Base-by-base conservation (phyloP, 345 rosid species). In the Hypericum perforatum region DNA sequence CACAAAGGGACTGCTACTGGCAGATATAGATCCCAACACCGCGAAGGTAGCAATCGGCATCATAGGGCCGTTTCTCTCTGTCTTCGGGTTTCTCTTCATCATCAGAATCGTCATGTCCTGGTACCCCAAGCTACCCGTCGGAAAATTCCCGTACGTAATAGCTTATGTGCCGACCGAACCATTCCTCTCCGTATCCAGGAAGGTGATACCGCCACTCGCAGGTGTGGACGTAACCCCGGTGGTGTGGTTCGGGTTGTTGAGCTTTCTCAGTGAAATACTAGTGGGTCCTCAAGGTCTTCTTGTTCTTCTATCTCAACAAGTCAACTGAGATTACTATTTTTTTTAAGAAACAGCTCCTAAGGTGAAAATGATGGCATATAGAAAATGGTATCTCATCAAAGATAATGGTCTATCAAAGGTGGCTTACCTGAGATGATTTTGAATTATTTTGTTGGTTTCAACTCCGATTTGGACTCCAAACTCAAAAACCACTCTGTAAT, bases 91-190 rank as follows among this genome's bases (percentile, higher is more conserved):
- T 75, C 70, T 87, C 0, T 91, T 91, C 36, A 71, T 91, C 7
- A 0, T 78, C 72, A 81, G 96, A 51, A 83, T 87, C 48, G 67
- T 91, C 10, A 91, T 91, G 98, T 87, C 96, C 39, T 91, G 98
- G 95, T 91, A 91, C 58, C 98, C 96, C 0, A 87, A 81, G 67
- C 85, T 91, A 60, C 98, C 96, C 0, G 89, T 81, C 7, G 84
- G 74, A 6, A 78, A 87, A 70, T 87, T 91, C 60, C 98, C 95
- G 5, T 91, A 84, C 54, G 78, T 91, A 5, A 45, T 91, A 54
- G 95, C 84, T 49, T 87, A 82, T 63, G 98, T 96, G 70, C 95
- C 96, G 29, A 91, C 96, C 0, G 96, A 87, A 52, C 95, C 98
- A 8, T 59, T 91, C 42, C 90, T 87, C 32, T 1, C 32, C 4